Base-by-base conservation (phyloP, 306 rosid genomes). In the Cicer cuneatum region DNA sequence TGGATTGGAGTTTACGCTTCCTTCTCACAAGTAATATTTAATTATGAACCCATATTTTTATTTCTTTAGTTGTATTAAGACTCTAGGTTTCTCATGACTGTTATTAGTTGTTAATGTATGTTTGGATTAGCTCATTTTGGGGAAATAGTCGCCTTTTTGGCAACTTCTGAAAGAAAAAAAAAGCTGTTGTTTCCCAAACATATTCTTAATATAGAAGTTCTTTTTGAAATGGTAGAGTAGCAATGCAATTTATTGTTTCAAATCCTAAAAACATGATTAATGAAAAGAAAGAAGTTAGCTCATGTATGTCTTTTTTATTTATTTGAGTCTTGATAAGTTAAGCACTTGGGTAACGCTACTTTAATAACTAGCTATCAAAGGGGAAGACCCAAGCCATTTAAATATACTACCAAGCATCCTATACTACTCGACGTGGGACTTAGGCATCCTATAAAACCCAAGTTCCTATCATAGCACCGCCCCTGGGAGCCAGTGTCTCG, bases 1-100 rank as follows among this genome's bases (percentile, higher is more conserved):
- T 73, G 98, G 99, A 71, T 83, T 90, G 66, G 99, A 95, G 54
- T 95, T 95, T 82, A 92, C 98, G 7, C 97, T 95, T 83, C 99
- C 99, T 78, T 92, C 99, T 14, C 99, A 95, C 85, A 95, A 95
- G 99, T 95, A 92, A 86, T 62, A 74, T 73, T 85, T 90, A 79
- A 85, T 33, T 80, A 66, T 74, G 57, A 48, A 19, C 62, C 64
- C 13, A 52, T 42, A 59, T 67, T 19, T 71, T 42, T 59, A 13
- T 60, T 4, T 47, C 76, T 40, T 33, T 61, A 19, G 14, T 46
- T 67, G 74, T 74, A 65, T 35, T 60, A 46, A 40, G 46, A 42
- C 48, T 33, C 63, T 71, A 24, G 35, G 66, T 68, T 38, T 65
- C 40, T 67, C 54, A 71, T 67, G 64, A 72, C 58, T 80, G 64